phyloP scores from a whole-genome alignment of 306 rosid species.

The Dalbergia cultrata region DNA sequence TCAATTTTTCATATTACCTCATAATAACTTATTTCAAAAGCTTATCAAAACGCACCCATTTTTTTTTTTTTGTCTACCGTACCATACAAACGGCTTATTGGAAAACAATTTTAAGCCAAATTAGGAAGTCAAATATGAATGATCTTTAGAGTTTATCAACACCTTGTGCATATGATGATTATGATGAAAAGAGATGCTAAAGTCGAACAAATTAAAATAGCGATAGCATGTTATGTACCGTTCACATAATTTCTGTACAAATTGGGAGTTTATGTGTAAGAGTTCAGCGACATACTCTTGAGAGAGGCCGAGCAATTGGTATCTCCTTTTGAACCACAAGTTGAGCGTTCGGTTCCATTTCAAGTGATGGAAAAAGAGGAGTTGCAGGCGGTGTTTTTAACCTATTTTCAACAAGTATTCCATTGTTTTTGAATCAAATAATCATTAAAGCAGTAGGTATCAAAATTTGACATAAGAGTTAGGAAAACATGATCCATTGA shows the following conservation, averaged over 20 bases:
- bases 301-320: constrained; percentile 57
- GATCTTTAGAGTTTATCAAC: no score
- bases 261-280: neutral
- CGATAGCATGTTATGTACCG: neutral
- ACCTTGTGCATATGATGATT: no score
- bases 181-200: neutral
- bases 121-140: neutral
- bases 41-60: no score
- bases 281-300: constrained; percentile 57
- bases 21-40: no score
- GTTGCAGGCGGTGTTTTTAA: constrained; percentile 95
- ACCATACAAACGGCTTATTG: neutral
- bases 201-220: neutral
- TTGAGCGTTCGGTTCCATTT: constrained; percentile 76
- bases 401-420: constrained; percentile 51
- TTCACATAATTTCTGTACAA: neutral
- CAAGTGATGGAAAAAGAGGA: constrained; percentile 88
- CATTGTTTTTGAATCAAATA: constrained; percentile 9
- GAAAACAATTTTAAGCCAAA: neutral
- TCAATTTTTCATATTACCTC: no score
- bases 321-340: constrained; percentile 61
- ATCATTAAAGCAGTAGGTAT: neutral
- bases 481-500: no score
- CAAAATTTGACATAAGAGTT: no score
- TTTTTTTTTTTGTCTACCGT: neutral